A percentile compares a stretch with the other conserved stretches of the same genome.
Evolutionary conservation across 495 filamentous ascomycete genomes (phyloP).

Genomic region (Daldinia childiae): DNA sequence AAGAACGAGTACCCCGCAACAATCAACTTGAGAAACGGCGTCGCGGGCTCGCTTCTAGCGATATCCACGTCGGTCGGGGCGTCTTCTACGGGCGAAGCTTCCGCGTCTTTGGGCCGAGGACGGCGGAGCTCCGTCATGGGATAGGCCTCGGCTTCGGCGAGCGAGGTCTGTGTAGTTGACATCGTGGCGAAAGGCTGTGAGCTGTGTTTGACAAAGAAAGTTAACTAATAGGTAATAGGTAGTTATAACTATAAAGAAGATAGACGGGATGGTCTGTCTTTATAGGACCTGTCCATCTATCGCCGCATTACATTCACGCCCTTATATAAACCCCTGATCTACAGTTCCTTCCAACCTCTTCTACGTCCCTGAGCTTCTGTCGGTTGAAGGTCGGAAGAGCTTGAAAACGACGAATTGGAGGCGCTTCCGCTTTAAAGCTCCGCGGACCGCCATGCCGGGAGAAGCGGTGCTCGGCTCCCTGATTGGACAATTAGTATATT

Average conservation of each 20-base stretch:
- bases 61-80: slow-evolving; percentile 7
- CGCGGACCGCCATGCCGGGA: slow-evolving; percentile 16
- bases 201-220: too few species aligned
- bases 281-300: background rate
- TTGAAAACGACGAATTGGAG: slow-evolving; percentile 8
- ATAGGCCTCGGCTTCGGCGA: slow-evolving; percentile 11
- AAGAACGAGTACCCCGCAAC: slow-evolving; percentile 63
- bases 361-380: background rate
- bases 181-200: slow-evolving; percentile 2
- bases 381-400: slow-evolving; percentile 26
- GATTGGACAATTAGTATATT: background rate
- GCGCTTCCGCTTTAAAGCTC: background rate
- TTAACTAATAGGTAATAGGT: too few species aligned
- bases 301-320: too few species aligned
- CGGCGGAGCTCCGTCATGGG: slow-evolving; percentile 38
- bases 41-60: slow-evolving; percentile 32
- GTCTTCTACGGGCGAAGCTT: slow-evolving; percentile 23
- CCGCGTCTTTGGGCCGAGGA: slow-evolving; percentile 24
- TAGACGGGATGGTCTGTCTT: background rate
- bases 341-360: too few species aligned
- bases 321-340: background rate
- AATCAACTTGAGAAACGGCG: slow-evolving; percentile 53
- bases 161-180: slow-evolving; percentile 37
- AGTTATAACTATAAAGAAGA: too few species aligned
- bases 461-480: background rate